Conservation (phyloP, 2,329 filamentous ascomycete genomes). For the Epichloe baconii region DNA sequence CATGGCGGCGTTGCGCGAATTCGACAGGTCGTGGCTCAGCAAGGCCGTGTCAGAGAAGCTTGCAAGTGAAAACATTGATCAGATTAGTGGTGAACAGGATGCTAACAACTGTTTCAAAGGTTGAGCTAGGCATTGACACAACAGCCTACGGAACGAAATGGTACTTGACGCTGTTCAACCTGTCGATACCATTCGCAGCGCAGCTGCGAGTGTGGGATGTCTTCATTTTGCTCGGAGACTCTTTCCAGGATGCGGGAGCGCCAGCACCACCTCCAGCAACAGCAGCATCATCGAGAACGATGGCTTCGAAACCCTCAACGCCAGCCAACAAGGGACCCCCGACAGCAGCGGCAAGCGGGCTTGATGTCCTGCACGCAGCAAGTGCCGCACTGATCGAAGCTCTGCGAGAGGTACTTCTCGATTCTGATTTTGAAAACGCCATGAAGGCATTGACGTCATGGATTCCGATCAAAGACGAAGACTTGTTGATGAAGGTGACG, state of each 20-base stretch:
- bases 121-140: slow-evolving; percentile 65
- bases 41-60: slow-evolving; percentile 72
- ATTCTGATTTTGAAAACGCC: slow-evolving; percentile 91
- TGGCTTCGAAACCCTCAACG: not conserved
- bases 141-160: slow-evolving; percentile 94
- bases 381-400: slow-evolving; percentile 84
- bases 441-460: slow-evolving; percentile 96
- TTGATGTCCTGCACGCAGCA: slow-evolving; percentile 83
- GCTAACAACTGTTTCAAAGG: slow-evolving; percentile 27
- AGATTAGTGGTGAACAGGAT: too few relatives aligned
- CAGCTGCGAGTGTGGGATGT: slow-evolving; percentile 96
- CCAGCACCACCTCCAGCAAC: not conserved
- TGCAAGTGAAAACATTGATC: slow-evolving; percentile 35
- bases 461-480: slow-evolving; percentile 88
- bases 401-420: slow-evolving; percentile 73
- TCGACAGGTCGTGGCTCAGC: slow-evolving; percentile 72
- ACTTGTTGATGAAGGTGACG: slow-evolving; percentile 81
- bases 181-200: slow-evolving; percentile 85
- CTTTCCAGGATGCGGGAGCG: not conserved
- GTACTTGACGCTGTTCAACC: slow-evolving; percentile 96
- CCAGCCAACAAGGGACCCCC: slow-evolving; percentile 4
- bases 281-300: not conserved
- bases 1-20: slow-evolving; percentile 74
- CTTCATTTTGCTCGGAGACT: slow-evolving; percentile 73
- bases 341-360: slow-evolving; percentile 29